Base-by-base conservation (phyloP, 2,329 filamentous ascomycete species). In the Akanthomyces muscarius region DNA sequence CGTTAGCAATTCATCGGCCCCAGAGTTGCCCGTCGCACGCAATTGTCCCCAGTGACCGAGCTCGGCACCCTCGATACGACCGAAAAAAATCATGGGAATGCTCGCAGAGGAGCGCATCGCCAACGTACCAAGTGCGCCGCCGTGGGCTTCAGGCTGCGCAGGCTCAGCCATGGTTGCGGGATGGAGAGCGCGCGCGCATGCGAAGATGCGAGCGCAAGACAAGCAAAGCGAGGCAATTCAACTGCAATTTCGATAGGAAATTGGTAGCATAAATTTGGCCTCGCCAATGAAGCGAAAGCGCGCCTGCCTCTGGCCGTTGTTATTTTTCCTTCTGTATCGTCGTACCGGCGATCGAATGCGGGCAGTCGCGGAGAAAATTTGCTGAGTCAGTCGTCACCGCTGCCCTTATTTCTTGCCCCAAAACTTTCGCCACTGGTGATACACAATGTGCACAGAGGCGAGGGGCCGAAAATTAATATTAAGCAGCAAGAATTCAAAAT, bases 401-500 rank as follows among this genome's bases (percentile, higher is more conserved):
- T 76, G 75, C 75, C 74, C 73, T 77, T 74, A 75, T 74, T 74
- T 73, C 72, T 69, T 75, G 74, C 74, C 74, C 74, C 74, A 71
- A 71, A 72, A 71, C 68, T 72, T 69, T 70, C 44, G 71, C 68
- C 69, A 68, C 66, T 63, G 64, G 67, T 69, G 75, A 77, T 77
- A 77, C 75, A 77, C 75, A 77, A 76, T 56, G 63, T 65, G 67
- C 72, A 75, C 70, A 69, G 65, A 61, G 54, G 61, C 57, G 54
- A 23, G 47, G 52, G 62, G 38, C 28, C 55, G 64, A 69, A 71
- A 70, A 68, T 65, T 62, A 66, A 61, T 67, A 56, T 58, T 58
- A 44, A 50, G 54, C 14, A 42, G 60, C 41, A 67, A 68, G 25
- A 62, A 69, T 65, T 66, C 62, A 65, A 68, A 69, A 66, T 61